Percentiles rank a stretch among this genome's conserved stretches.
Conservation (phyloP, 2,329 filamentous ascomycete genomes). For the Didymella segeticola region DNA sequence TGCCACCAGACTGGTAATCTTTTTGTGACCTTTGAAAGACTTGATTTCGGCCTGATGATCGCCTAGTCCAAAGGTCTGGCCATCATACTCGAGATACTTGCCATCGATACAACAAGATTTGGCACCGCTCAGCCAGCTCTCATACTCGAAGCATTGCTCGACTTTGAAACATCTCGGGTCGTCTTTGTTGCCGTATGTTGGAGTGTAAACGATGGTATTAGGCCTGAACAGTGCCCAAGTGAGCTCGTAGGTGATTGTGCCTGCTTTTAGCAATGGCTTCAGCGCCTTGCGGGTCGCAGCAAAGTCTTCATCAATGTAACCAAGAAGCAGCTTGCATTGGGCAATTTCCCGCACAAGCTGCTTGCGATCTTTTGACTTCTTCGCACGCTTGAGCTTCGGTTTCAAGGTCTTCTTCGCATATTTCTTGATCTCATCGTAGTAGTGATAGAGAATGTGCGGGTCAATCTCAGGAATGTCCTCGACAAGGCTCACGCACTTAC, state of each 20-base stretch:
- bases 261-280: conserved; percentile 79
- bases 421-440: conserved; percentile 76
- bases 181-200: conserved; percentile 77
- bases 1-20: conserved; percentile 78
- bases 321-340: conserved; percentile 75
- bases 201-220: conserved; percentile 77
- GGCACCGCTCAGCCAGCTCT: conserved; percentile 69
- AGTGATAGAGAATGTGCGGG: conserved; percentile 61
- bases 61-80: conserved; percentile 82
- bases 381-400: conserved; percentile 61
- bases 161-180: conserved; percentile 85
- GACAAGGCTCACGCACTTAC: conserved; percentile 80
- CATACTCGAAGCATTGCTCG: conserved; percentile 75
- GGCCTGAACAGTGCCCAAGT: conserved; percentile 91
- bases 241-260: conserved; percentile 86
- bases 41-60: conserved; percentile 72
- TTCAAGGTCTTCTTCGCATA: conserved; percentile 69
- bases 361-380: conserved; percentile 67
- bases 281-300: conserved; percentile 78
- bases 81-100: conserved; percentile 84
- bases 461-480: conserved; percentile 74
- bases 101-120: conserved; percentile 80
- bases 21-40: conserved; percentile 79
- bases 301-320: conserved; percentile 84
- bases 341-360: conserved; percentile 64